These are phyloP conservation scores for Cadophora luteo-olivacea DNA, from an alignment of 2,329 filamentous ascomycete species.

Conservation along the genomic window DNA sequence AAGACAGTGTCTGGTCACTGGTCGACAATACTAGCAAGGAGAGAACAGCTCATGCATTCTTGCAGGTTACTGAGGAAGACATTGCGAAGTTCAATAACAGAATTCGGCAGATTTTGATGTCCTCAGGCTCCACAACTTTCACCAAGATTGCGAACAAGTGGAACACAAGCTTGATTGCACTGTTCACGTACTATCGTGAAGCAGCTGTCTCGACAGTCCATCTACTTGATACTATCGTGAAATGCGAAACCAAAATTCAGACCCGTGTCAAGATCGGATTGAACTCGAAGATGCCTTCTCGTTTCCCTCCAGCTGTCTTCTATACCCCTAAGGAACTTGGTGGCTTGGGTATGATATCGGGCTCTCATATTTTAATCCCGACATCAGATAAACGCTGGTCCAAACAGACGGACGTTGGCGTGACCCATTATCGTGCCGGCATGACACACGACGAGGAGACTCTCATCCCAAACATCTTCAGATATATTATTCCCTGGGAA, in stretches of 20 bases:
- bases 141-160: constrained; percentile 99
- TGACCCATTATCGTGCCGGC: constrained; percentile 95
- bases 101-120: constrained; percentile 98
- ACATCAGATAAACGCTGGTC: constrained; percentile 98
- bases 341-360: constrained; percentile 98
- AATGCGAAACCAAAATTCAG: constrained; percentile 99
- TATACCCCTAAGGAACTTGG: constrained; percentile 98
- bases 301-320: constrained; percentile 97
- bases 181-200: constrained; percentile 99
- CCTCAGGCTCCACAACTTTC: constrained; percentile 97
- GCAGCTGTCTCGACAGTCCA: constrained; percentile 95
- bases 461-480: constrained; percentile 97
- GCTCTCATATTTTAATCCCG: constrained; percentile 96
- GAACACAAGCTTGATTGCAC: constrained; percentile 95
- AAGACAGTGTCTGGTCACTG: constrained; percentile 97
- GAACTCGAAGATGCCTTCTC: constrained; percentile 99
- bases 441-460: constrained; percentile 99
- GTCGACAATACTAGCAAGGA: constrained; percentile 98
- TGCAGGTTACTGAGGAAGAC: constrained; percentile 97
- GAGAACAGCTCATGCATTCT: constrained; percentile 93
- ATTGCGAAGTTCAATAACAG: constrained; percentile 99
- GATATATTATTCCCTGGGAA: constrained; percentile 99
- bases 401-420: constrained; percentile 95
- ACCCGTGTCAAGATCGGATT: constrained; percentile 98
- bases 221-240: constrained; percentile 95